Conservation (phyloP, 805 yeast species). For the Saturnispora gosingensis region DNA sequence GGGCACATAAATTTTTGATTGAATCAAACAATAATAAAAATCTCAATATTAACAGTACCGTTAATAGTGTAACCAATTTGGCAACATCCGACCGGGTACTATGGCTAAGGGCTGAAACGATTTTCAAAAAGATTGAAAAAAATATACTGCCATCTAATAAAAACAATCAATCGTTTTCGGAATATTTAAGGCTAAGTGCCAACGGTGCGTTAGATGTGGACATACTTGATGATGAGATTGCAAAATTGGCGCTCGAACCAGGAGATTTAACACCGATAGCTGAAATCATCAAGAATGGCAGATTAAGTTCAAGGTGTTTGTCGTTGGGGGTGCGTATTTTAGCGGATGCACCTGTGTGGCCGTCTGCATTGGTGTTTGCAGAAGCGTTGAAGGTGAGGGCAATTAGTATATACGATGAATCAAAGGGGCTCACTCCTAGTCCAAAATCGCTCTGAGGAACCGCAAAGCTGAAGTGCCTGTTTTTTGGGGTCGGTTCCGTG, state of each 20-base stretch:
- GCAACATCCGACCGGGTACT: slow-evolving; percentile 43
- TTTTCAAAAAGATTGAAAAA: slow-evolving; percentile 51
- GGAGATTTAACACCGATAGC: slow-evolving; percentile 37
- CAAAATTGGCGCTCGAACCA: slow-evolving; percentile 39
- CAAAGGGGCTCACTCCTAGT: slow-evolving; percentile 3
- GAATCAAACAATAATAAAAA: background rate
- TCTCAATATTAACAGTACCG: slow-evolving; percentile 9
- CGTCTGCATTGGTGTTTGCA: slow-evolving; percentile 67
- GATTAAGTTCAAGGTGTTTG: slow-evolving; percentile 47
- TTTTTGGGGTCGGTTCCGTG: no score
- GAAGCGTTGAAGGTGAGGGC: slow-evolving; percentile 68
- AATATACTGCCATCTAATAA: slow-evolving; percentile 44
- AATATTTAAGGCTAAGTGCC: slow-evolving; percentile 48
- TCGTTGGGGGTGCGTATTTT: slow-evolving; percentile 66
- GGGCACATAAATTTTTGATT: slow-evolving; percentile 32
- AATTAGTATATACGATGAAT: slow-evolving; percentile 26
- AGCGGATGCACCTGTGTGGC: slow-evolving; percentile 86
- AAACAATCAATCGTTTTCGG: slow-evolving; percentile 46
- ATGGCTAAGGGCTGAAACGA: slow-evolving; percentile 56
- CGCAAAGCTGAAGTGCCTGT: background rate
- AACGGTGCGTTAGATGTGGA: slow-evolving; percentile 51
- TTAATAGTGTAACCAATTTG: slow-evolving; percentile 15
- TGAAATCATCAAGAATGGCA: slow-evolving; percentile 37
- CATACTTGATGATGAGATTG: slow-evolving; percentile 38
- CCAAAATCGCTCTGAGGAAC: background rate